These are phyloP conservation scores for Xeromyces bisporus DNA, from an alignment of 495 filamentous ascomycete species.

Conservation along the genomic window DNA sequence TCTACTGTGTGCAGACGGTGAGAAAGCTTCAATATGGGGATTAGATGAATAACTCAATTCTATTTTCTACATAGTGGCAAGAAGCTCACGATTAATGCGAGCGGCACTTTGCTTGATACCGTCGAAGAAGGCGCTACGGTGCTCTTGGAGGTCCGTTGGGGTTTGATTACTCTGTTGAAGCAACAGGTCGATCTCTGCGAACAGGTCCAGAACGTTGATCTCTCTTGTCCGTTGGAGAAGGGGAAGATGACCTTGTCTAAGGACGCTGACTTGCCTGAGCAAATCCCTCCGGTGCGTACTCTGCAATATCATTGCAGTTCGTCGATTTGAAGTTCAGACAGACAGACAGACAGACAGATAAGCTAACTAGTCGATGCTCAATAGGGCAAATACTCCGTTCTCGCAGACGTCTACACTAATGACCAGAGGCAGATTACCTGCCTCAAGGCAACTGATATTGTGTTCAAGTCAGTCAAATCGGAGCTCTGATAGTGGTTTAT, in stretches of 20 bases:
- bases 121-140: slow-evolving; percentile 68
- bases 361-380: slow-evolving; percentile 3
- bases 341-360: too few relatives aligned
- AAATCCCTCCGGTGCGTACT: slow-evolving; percentile 71
- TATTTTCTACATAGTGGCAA: slow-evolving; percentile 42
- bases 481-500: too few relatives aligned
- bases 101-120: slow-evolving; percentile 47
- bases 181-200: slow-evolving; percentile 72
- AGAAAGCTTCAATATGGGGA: neutral
- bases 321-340: too few relatives aligned
- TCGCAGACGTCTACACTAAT: slow-evolving; percentile 62
- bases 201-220: slow-evolving; percentile 68
- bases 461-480: slow-evolving; percentile 7
- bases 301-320: neutral
- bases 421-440: slow-evolving; percentile 65
- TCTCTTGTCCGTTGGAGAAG: slow-evolving; percentile 72
- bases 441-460: slow-evolving; percentile 41
- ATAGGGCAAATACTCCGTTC: slow-evolving; percentile 77
- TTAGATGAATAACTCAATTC: slow-evolving; percentile 4
- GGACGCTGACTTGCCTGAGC: slow-evolving; percentile 64
- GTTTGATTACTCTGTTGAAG: slow-evolving; percentile 68
- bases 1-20: neutral
- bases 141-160: slow-evolving; percentile 77
- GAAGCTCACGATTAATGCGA: slow-evolving; percentile 61
- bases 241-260: slow-evolving; percentile 59